Base-by-base conservation (phyloP, 148 eudicot species). In the Heliosperma pusillum region DNA sequence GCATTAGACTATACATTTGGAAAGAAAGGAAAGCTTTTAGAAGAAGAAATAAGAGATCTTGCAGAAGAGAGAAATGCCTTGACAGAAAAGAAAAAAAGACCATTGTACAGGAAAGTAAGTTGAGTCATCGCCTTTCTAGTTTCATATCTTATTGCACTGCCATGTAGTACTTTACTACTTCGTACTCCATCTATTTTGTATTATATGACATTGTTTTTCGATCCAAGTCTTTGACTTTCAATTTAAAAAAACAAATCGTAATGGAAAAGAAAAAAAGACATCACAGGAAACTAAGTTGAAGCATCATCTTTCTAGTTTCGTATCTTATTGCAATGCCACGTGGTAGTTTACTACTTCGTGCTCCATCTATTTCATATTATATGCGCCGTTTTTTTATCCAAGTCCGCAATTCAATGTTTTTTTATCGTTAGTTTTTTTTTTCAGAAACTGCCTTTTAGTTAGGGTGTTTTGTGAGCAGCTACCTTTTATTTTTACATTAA, bases 1-100 rank as follows among this genome's bases (percentile, higher is more conserved):
- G 85, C 87, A 69, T 84, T 95, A 87, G 96, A 92, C 65, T 89
- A 89, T 75, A 95, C 98, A 29, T 95, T 91, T 62, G 98, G 98
- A 53, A 95, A 80, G 88, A 95, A 87, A 80, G 98, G 93, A 65
- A 92, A 86, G 81, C 80, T 85, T 73, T 73, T 95, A 77, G 98
- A 95, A 82, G 96, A 90, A 81, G 96, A 95, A 80, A 90, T 95
- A 30, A 88, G 93, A 75, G 90, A 89, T 71, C 97, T 95, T 63
- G 98, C 98, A 15, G 96, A 92, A 80, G 96, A 92, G 83, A 85
- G 98, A 77, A 95, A 94, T 77, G 82, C 90, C 17, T 79, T 88
- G 81, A 89, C 92, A 69, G 97, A 95, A 83, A 88, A 89, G 86
- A 88, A 83, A 81, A 86, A 86, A 70, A 76, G 62, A 78, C 96